Evolutionary conservation across 2,329 filamentous ascomycete genomes (phyloP).

Genomic region (Xylaria sp.): DNA sequence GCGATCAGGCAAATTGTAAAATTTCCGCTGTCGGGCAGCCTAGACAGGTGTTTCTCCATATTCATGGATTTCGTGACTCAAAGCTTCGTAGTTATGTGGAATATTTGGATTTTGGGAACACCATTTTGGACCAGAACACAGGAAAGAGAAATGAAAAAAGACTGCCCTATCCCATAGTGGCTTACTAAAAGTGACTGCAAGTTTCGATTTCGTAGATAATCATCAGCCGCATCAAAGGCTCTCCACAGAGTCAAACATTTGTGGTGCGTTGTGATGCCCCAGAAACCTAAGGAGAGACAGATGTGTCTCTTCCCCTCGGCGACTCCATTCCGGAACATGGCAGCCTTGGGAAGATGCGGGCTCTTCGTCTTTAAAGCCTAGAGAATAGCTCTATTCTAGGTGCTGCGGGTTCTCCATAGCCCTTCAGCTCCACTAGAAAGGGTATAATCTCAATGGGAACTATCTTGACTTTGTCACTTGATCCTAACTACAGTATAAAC

Average conservation of each 20-base stretch:
- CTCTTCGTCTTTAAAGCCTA: neutral
- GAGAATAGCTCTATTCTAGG: conserved; percentile 15
- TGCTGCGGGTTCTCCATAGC: conserved; percentile 4
- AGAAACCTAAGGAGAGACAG: neutral
- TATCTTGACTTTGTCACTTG: neutral
- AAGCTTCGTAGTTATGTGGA: neutral
- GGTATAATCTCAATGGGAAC: neutral
- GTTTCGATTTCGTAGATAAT: neutral
- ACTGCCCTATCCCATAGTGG: neutral
- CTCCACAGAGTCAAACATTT: conserved; percentile 6
- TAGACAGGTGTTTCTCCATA: too few species aligned
- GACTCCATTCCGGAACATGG: conserved; percentile 1
- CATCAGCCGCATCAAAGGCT: conserved; percentile 4
- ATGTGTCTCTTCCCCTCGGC: neutral
- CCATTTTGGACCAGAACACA: neutral
- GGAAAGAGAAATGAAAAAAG: neutral
- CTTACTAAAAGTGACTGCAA: neutral
- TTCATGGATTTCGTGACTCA: too few species aligned
- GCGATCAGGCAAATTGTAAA: too few species aligned
- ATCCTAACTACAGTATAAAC: too few species aligned
- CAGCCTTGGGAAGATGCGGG: conserved; percentile 3
- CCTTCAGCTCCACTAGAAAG: conserved; percentile 11
- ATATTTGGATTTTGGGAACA: neutral
- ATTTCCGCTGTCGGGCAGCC: too few species aligned
- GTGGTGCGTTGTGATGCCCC: neutral